Evolutionary conservation across 208 protist species (phyloP).

Genomic region (Spongospora subterranea): DNA sequence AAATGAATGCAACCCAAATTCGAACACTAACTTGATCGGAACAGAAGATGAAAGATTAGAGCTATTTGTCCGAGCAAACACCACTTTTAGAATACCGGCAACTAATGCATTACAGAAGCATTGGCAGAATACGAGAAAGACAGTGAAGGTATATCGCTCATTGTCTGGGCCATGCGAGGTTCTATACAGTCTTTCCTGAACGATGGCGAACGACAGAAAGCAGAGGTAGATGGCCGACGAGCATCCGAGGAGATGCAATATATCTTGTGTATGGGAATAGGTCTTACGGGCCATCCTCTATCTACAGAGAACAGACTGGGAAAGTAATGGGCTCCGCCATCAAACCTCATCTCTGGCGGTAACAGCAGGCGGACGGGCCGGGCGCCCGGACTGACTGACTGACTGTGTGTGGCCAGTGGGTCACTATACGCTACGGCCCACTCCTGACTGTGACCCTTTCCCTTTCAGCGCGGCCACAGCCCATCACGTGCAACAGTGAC

Average conservation of each 20-base stretch:
- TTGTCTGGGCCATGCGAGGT: not conserved
- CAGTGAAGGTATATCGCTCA: not conserved
- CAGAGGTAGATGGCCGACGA: slow-evolving; percentile 12
- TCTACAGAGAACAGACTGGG: not conserved
- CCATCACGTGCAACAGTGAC: too few relatives aligned
- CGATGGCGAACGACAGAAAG: slow-evolving; percentile 44
- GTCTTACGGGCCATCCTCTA: not conserved
- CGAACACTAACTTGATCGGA: not conserved
- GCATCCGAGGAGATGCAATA: slow-evolving; percentile 24
- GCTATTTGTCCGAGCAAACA: not conserved
- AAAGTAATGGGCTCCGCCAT: too few relatives aligned
- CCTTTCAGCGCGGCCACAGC: too few relatives aligned
- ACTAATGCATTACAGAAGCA: slow-evolving; percentile 29
- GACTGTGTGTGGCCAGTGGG: too few relatives aligned
- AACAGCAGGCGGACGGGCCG: too few relatives aligned
- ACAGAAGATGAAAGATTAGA: not conserved
- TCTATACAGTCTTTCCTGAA: slow-evolving; percentile 27
- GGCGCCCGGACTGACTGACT: too few relatives aligned
- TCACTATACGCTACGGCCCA: too few relatives aligned
- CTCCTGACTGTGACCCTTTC: too few relatives aligned
- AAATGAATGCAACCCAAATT: not conserved
- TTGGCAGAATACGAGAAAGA: slow-evolving; percentile 48
- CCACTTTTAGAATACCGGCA: not conserved
- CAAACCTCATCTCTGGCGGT: too few relatives aligned
- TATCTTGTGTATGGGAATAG: slow-evolving; percentile 41